Evolutionary conservation across 164 flowering plant species (phyloP).

Genomic region (Vitis rupestris): DNA sequence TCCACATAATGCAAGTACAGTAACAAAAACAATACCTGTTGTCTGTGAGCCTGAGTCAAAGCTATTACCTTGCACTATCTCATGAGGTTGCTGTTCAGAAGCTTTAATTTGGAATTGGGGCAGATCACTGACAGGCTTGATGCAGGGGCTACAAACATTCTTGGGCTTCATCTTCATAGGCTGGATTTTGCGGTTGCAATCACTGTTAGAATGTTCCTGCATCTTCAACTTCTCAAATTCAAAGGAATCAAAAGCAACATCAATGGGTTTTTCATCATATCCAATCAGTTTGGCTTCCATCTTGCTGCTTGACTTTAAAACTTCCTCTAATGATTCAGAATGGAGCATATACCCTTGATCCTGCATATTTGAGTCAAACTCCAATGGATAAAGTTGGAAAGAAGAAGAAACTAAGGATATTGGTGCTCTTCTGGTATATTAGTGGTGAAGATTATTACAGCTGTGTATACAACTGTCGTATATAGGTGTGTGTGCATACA

Average conservation of each 20-base stretch:
- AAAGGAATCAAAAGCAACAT: conserved; percentile 11
- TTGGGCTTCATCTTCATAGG: conserved; percentile 4
- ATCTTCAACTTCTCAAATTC: conserved; percentile 16
- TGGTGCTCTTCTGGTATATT: too few relatives aligned
- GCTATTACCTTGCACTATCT: conserved; percentile 1
- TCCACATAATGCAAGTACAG: background rate
- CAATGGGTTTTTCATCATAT: conserved; percentile 56
- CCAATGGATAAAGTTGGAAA: background rate
- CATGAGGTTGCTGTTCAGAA: background rate
- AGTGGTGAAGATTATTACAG: too few relatives aligned
- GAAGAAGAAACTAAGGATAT: background rate
- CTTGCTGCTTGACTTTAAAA: conserved; percentile 43
- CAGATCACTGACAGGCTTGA: conserved; percentile 1
- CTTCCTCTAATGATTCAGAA: conserved; percentile 48
- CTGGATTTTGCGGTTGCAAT: background rate
- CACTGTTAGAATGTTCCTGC: conserved; percentile 17
- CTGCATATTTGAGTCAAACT: conserved; percentile 32
- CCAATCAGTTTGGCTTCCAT: conserved; percentile 74
- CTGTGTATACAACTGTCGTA: too few relatives aligned
- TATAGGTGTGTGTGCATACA: too few relatives aligned
- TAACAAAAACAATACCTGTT: conserved; percentile 25
- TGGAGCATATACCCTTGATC: conserved; percentile 49
- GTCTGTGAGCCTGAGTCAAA: conserved; percentile 6
- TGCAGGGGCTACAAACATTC: background rate
- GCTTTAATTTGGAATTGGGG: background rate